Evolutionary conservation across 352 stramenopile species (phyloP).

Genomic region (Globisporangium apiculatum): DNA sequence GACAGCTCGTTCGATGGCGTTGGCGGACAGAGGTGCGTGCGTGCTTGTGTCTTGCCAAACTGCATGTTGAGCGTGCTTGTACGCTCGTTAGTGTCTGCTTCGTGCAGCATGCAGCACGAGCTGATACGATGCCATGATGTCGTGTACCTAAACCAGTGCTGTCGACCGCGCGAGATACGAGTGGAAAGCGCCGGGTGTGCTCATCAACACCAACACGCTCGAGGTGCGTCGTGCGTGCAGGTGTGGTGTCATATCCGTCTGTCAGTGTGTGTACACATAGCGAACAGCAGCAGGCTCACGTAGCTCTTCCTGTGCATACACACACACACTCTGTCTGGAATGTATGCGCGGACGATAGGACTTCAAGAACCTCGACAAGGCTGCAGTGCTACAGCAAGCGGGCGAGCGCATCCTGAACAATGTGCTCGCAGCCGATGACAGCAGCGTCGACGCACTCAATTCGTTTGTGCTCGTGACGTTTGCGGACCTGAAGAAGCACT

Average conservation of each 20-base stretch:
- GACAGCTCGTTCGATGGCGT: constrained; percentile 47
- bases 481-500: constrained; percentile 91
- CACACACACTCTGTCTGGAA: neutral
- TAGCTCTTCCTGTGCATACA: neutral
- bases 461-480: constrained; percentile 88
- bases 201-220: constrained; percentile 85
- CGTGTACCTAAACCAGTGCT: constrained; percentile 8
- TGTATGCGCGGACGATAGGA: constrained; percentile 23
- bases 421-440: constrained; percentile 13
- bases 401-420: constrained; percentile 30
- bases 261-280: neutral
- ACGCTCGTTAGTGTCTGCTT: too few relatives aligned
- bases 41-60: too few relatives aligned
- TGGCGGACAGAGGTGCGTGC: constrained; percentile 3
- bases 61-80: too few relatives aligned
- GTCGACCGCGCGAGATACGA: constrained; percentile 63
- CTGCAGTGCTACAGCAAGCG: constrained; percentile 41
- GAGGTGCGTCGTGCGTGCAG: constrained; percentile 33
- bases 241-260: too few relatives aligned
- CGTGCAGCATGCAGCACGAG: too few relatives aligned
- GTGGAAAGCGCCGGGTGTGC: constrained; percentile 57
- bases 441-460: constrained; percentile 53
- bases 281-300: neutral
- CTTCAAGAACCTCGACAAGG: constrained; percentile 85
- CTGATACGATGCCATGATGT: neutral